Evolutionary conservation across 1,139 yeast genomes (phyloP).

Genomic region (Hanseniaspora uvarum): DNA sequence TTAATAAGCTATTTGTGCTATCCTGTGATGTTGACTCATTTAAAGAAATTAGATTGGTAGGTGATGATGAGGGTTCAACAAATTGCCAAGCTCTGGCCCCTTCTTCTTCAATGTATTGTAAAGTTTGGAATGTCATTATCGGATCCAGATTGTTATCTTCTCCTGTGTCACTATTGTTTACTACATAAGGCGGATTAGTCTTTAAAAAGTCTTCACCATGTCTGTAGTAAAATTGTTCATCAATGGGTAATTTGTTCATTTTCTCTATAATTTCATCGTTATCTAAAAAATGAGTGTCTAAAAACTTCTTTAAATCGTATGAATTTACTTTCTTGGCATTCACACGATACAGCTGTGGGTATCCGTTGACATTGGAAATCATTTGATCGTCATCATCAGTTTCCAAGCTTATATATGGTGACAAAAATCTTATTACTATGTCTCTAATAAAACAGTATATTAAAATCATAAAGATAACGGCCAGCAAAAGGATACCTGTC

Average conservation of each 20-base stretch:
- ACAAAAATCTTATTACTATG: slow-evolving; percentile 1
- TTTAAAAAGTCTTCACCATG: slow-evolving; percentile 45
- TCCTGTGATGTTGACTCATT: neutral
- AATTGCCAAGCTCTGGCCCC: slow-evolving; percentile 94
- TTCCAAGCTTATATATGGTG: neutral
- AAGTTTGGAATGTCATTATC: slow-evolving; percentile 43
- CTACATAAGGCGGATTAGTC: slow-evolving; percentile 44
- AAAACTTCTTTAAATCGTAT: slow-evolving; percentile 23
- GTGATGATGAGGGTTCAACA: slow-evolving; percentile 42
- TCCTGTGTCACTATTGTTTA: slow-evolving; percentile 36
- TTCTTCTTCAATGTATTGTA: slow-evolving; percentile 61
- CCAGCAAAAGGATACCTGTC: slow-evolving; percentile 4
- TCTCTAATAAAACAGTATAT: slow-evolving; percentile 9
- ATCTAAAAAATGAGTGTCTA: slow-evolving; percentile 42
- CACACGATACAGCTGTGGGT: slow-evolving; percentile 18
- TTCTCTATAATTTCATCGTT: slow-evolving; percentile 49
- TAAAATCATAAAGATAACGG: neutral
- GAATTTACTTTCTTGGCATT: neutral
- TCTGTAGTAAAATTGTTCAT: slow-evolving; percentile 67
- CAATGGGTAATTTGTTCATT: slow-evolving; percentile 54
- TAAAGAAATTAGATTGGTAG: neutral
- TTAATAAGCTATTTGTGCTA: slow-evolving; percentile 32
- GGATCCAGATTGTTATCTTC: slow-evolving; percentile 28
- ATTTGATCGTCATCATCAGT: neutral
- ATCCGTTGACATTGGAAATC: neutral